A percentile compares a stretch with the other conserved stretches of the same genome.
Evolutionary conservation across 1,284 basidiomycete species (phyloP).

Genomic region (Lignosus rhinocerotis): DNA sequence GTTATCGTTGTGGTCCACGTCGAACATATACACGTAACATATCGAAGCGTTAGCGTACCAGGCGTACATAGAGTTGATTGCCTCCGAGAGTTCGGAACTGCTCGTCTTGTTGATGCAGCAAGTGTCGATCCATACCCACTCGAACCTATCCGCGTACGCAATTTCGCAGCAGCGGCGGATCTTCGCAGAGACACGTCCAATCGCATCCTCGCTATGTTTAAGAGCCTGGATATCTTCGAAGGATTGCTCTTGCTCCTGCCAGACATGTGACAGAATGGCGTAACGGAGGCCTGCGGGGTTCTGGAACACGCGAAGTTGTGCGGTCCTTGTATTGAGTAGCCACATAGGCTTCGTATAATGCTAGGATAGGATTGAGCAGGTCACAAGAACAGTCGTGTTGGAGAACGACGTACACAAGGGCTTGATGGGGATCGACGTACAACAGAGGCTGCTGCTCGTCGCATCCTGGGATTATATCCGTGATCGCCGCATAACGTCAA

Average conservation of each 20-base stretch:
- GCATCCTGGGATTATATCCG: too few relatives aligned
- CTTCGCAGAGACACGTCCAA: background rate
- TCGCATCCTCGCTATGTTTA: background rate
- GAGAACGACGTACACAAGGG: too few relatives aligned
- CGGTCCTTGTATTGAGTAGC: background rate
- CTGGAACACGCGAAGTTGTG: background rate
- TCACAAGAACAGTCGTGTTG: too few relatives aligned
- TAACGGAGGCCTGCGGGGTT: background rate
- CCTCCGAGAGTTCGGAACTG: conserved; percentile 12
- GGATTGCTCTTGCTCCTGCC: background rate
- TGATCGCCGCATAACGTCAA: too few relatives aligned
- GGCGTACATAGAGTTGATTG: conserved; percentile 16
- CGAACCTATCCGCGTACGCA: background rate
- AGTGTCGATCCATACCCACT: background rate
- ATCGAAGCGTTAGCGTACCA: conserved; percentile 12
- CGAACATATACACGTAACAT: conserved; percentile 14
- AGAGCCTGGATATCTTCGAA: background rate
- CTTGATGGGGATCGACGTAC: too few relatives aligned
- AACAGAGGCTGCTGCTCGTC: too few relatives aligned
- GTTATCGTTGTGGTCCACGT: conserved; percentile 1
- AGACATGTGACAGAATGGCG: background rate
- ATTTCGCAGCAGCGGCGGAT: background rate
- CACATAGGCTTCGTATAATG: background rate
- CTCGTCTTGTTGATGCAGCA: conserved; percentile 9
- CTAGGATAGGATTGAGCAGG: too few relatives aligned